Conservation (phyloP, 2,329 filamentous ascomycete species). For the Sclerotinia subarctica region DNA sequence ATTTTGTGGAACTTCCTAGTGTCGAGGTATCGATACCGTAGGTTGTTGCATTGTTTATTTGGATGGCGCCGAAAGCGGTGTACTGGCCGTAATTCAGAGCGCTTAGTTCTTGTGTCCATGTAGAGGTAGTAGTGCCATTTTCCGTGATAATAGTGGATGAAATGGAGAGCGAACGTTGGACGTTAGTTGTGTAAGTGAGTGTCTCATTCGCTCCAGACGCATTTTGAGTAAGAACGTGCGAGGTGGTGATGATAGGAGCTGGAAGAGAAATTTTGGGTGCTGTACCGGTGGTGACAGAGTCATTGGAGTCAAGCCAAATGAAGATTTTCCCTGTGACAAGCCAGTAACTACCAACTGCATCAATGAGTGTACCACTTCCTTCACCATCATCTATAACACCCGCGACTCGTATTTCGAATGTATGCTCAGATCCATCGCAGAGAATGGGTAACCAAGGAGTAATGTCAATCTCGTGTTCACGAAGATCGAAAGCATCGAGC, state of each 20-base stretch:
- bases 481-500: conserved; percentile 73
- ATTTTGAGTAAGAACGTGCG: conserved; percentile 46
- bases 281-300: conserved; percentile 51
- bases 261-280: conserved; percentile 37
- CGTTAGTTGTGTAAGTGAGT: conserved; percentile 56
- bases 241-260: conserved; percentile 49
- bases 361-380: conserved; percentile 48
- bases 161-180: conserved; percentile 54
- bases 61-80: conserved; percentile 52
- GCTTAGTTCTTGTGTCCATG: conserved; percentile 58
- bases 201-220: conserved; percentile 55
- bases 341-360: conserved; percentile 65
- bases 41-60: conserved; percentile 50
- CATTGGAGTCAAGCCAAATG: conserved; percentile 61
- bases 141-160: conserved; percentile 52
- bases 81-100: conserved; percentile 56
- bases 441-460: conserved; percentile 71
- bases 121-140: conserved; percentile 41
- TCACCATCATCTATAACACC: conserved; percentile 58
- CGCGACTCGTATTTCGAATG: conserved; percentile 63
- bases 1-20: conserved; percentile 34
- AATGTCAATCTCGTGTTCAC: conserved; percentile 79
- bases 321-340: conserved; percentile 77
- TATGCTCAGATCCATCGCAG: conserved; percentile 62
- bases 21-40: conserved; percentile 46